Base-by-base conservation (phyloP, 345 rosid species). In the Garcia nutans region DNA sequence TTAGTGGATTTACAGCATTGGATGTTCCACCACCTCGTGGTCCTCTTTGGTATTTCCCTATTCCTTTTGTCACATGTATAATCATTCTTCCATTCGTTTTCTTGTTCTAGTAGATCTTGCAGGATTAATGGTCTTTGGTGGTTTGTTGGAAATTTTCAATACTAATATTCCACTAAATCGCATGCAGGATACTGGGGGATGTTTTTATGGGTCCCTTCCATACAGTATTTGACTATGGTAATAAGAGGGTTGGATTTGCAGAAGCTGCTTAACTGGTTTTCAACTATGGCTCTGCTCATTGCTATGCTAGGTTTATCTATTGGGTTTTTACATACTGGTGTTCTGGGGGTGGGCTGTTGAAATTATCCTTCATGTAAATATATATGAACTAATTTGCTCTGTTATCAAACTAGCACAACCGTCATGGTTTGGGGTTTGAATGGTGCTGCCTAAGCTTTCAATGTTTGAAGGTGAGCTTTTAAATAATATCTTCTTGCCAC, bases 21-120 rank as follows among this genome's bases (percentile, higher is more conserved):
- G 99, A 93, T 62, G 80, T 92, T 56, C 88, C 95, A 63, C 98
- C 98, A 45, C 98, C 99, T 37, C 94, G 88, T 28, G 99, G 99
- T 59, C 97, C 97, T 33, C 96, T 96, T 88, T 92, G 97, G 98
- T 94, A 90, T 28, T 49, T 55, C 54, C 37, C 28, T 6, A 57
- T 1, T 2, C 49, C 67, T 15, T 23, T 50, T 16, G 3, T 68
- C 31, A 5, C 5, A 22, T 45, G 6, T 47, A 5, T 16, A 24
- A 4, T 17, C 22, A 8, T 44, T 5, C 7, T 26, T 28, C 44
- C 42, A 47, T 19, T 23, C 44, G 7, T 37, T 12, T 19, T 15
- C 33, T 37, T 10, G 66, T 33, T 71, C 28, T 12, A 7, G 50
- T 57, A 28, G 5, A 31, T 58, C 4, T 60, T n/a, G 55, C n/a